These are phyloP conservation scores for Nicotiana obtusifolia DNA, from an alignment of 257 asterid species.

Conservation along the genomic window DNA sequence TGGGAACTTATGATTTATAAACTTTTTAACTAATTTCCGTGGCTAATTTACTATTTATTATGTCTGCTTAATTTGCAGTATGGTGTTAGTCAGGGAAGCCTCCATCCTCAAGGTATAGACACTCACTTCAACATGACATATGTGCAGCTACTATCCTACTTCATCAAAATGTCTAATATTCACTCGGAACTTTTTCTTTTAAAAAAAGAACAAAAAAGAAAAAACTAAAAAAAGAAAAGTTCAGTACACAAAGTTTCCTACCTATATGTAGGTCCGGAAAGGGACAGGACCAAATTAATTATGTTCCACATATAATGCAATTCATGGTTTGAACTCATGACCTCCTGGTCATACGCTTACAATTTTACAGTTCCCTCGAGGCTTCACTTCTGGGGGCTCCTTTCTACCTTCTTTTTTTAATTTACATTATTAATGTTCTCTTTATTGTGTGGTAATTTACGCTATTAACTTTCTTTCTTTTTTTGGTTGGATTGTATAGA, in stretches of 20 bases:
- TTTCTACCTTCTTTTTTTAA: background rate
- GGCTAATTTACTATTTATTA: background rate
- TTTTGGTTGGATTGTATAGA: background rate
- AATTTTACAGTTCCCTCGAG: no score
- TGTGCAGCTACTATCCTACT: background rate
- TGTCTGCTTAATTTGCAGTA: slow-evolving; percentile 7
- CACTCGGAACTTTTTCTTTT: no score
- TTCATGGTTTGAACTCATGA: background rate
- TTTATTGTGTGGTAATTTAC: background rate
- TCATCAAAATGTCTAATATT: no score
- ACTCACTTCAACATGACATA: background rate
- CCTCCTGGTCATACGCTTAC: background rate
- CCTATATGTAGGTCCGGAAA: no score
- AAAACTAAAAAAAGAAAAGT: no score
- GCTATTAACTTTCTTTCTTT: background rate
- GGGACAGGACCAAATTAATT: no score
- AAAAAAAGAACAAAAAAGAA: no score
- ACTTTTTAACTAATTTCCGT: background rate
- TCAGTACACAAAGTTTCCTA: no score
- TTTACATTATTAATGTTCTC: background rate
- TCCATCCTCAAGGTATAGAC: slow-evolving; percentile 6
- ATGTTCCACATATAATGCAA: no score
- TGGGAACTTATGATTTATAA: background rate
- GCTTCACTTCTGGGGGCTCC: background rate
- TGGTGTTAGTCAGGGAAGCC: slow-evolving; percentile 10